Evolutionary conservation across 805 yeast species (phyloP).

Genomic region (Ogataea saltuana): DNA sequence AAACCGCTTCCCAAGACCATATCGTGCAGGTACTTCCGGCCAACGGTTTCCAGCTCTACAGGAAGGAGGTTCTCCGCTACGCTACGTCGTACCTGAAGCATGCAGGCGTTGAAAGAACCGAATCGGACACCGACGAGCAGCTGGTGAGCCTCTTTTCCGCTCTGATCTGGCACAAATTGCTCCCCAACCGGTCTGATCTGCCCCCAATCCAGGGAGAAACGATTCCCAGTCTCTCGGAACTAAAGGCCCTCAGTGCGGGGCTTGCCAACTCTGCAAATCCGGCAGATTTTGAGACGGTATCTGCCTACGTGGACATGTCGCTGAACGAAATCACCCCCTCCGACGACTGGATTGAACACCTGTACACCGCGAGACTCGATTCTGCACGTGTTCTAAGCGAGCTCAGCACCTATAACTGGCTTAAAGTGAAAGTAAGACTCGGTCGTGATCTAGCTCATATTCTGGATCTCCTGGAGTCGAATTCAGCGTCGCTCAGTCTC

Average conservation of each 20-base stretch:
- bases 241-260: background rate
- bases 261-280: background rate
- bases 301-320: background rate
- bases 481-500: background rate
- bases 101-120: background rate
- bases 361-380: conserved; percentile 11
- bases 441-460: background rate
- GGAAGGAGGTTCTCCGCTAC: background rate
- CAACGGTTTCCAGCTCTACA: background rate
- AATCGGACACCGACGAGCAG: background rate
- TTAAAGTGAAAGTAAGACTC: conserved; percentile 6
- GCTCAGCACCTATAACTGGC: conserved; percentile 15
- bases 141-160: too few species aligned
- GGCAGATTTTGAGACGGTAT: background rate
- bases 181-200: too few species aligned
- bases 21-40: background rate
- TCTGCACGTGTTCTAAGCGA: conserved; percentile 13
- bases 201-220: background rate
- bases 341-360: conserved; percentile 10
- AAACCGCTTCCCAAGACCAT: too few species aligned
- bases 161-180: too few species aligned
- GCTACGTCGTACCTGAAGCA: background rate
- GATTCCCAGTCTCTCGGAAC: background rate
- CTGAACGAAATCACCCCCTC: background rate
- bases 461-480: conserved; percentile 4